Conservation (phyloP, 106 monocot genomes). For the Acanthochlamys bracteata region DNA sequence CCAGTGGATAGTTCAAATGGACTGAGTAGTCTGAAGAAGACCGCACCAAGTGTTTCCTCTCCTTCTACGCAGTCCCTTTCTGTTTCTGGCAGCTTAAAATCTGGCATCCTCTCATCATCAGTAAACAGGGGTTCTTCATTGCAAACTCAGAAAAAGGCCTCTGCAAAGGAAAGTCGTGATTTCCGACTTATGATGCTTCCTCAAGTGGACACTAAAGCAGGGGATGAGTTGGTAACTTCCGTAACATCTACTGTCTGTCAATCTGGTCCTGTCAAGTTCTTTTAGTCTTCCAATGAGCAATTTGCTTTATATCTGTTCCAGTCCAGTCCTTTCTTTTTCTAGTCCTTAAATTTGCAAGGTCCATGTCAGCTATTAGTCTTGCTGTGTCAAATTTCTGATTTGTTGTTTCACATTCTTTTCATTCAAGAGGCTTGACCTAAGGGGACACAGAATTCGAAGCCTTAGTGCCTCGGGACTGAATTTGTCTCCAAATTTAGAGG, state of each 20-base stretch:
- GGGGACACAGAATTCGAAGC: constrained; percentile 78
- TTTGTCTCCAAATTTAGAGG: constrained; percentile 83
- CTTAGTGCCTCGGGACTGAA: constrained; percentile 54
- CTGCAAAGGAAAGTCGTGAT: constrained; percentile 48
- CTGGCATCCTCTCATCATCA: constrained; percentile 34
- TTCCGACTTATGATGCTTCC: constrained; percentile 79
- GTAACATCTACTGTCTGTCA: background rate
- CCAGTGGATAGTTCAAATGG: constrained; percentile 25
- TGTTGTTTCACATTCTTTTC: background rate
- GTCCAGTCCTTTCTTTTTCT: no score
- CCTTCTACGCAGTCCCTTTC: constrained; percentile 33
- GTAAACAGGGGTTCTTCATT: constrained; percentile 35
- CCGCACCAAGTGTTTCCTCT: constrained; percentile 33
- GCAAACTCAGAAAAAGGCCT: constrained; percentile 35
- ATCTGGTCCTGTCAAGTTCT: background rate
- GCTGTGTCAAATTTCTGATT: background rate
- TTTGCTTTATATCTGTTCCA: no score
- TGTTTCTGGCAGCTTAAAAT: constrained; percentile 33
- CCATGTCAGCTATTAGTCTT: no score
- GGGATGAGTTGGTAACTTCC: constrained; percentile 67
- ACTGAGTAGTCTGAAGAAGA: constrained; percentile 26
- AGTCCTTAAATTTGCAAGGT: no score
- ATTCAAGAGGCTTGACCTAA: constrained; percentile 84
- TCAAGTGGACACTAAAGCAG: constrained; percentile 73
- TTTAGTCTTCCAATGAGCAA: no score